Evolutionary conservation across 2,329 filamentous ascomycete genomes (phyloP), one percentile per base, ranked within the genome.

Genomic region (Neofusicoccum laricinum): DNA sequence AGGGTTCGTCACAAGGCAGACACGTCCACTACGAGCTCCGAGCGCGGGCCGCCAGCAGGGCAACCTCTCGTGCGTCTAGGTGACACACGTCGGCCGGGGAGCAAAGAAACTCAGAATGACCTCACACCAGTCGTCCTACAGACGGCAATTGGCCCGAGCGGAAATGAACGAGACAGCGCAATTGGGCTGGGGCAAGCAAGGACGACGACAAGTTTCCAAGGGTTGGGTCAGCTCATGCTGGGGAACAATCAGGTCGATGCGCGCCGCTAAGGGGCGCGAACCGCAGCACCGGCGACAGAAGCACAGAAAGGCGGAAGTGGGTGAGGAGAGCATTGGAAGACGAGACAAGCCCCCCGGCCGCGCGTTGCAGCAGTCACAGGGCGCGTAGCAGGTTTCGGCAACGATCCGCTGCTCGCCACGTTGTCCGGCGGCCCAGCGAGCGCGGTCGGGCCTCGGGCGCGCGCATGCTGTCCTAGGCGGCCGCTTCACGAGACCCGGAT

Each of bases 131-230:
- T 17, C 38, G 21, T 21, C 32, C 32, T 19, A 14, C 34, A 5
- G 17, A 12, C 34, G 34, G 21, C 53, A 45, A 45, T 45, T 58
- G 53, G 53, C 25, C 38, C 21, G 38, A 41, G 53, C 53, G 53
- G 53, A 58, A 34, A 58, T 58, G 53, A 58, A 32, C 8, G 21
- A 58, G 38, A 58, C 53, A 43, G 8, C 21, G 21, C 38, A 43
- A 58, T 40, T 58, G 53, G 53, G 21, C 36, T 41, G 51, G 30
- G 57, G 21, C 53, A 61, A 49, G 57, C 57, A 61, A 61, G 57
- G 57, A 49, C 57, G 57, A 36, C 41, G 17, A 48, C 14, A 21
- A 11, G 25, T 48, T 61, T 49, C 8, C 34, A 36, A 49, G 30
- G 17, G 36, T 48, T 40, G 57, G 19, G 43, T 61, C 57, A 49